Evolutionary conservation across 306 rosid genomes (phyloP).

Genomic region (Cicer judaicum): DNA sequence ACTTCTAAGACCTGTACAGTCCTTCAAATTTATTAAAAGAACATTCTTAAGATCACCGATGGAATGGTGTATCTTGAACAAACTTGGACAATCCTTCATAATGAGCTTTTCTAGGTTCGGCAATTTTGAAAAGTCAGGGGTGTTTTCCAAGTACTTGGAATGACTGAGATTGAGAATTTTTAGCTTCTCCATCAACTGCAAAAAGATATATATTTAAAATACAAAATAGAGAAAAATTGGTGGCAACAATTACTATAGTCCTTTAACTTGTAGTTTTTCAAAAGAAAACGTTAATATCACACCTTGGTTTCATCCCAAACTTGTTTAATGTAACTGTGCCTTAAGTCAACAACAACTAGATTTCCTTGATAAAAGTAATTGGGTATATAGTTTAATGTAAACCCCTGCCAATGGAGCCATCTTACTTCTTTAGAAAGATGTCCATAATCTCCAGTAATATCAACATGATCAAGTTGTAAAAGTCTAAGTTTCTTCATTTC

Average conservation of each 20-base stretch:
- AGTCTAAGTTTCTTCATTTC: slow-evolving; percentile 53
- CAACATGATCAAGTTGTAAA: slow-evolving; percentile 41
- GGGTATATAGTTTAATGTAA: slow-evolving; percentile 41
- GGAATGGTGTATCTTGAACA: slow-evolving; percentile 41
- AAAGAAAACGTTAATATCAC: not conserved
- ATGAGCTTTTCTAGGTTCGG: slow-evolving; percentile 48
- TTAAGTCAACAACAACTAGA: slow-evolving; percentile 47
- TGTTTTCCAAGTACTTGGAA: slow-evolving; percentile 12
- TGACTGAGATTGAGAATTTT: slow-evolving; percentile 47
- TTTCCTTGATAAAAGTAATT: slow-evolving; percentile 20
- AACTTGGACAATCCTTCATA: slow-evolving; percentile 36
- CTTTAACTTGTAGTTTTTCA: not conserved
- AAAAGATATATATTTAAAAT: not conserved
- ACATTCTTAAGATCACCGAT: slow-evolving; percentile 35
- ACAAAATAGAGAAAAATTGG: not conserved
- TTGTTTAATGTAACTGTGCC: slow-evolving; percentile 35
- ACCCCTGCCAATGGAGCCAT: slow-evolving; percentile 52
- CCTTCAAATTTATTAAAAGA: slow-evolving; percentile 30
- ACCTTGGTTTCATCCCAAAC: slow-evolving; percentile 53
- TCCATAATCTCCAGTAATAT: slow-evolving; percentile 39
- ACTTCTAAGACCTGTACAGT: slow-evolving; percentile 27
- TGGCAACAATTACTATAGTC: not conserved
- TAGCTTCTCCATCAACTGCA: slow-evolving; percentile 33
- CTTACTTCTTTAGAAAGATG: slow-evolving; percentile 40
- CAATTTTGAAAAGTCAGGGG: slow-evolving; percentile 48